Conservation (phyloP, 371 early-diverging fungal species). For the Coemansia linderi region DNA sequence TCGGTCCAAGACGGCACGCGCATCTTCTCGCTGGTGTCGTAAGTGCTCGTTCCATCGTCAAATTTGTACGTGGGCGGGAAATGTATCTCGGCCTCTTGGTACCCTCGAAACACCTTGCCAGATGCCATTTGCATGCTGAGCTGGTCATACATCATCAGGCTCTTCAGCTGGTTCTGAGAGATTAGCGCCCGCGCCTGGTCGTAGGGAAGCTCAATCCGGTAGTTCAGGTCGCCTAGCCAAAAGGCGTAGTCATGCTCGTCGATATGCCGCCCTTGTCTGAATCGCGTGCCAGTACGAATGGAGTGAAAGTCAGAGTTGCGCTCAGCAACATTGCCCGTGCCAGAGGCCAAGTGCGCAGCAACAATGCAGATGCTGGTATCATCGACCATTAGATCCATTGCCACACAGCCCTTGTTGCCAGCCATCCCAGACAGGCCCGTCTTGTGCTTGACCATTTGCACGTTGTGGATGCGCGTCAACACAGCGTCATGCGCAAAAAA, state of each 20-base stretch:
- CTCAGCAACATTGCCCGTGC: slow-evolving; percentile 77
- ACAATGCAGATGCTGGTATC: slow-evolving; percentile 89
- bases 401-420: slow-evolving; percentile 89
- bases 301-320: slow-evolving; percentile 84
- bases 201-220: slow-evolving; percentile 73
- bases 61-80: slow-evolving; percentile 91
- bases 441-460: slow-evolving; percentile 81
- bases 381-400: slow-evolving; percentile 78
- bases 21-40: slow-evolving; percentile 78
- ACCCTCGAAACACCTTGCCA: slow-evolving; percentile 67
- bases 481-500: slow-evolving; percentile 74
- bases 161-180: slow-evolving; percentile 52
- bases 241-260: slow-evolving; percentile 63
- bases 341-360: slow-evolving; percentile 93
- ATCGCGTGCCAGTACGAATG: slow-evolving; percentile 72
- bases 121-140: slow-evolving; percentile 65
- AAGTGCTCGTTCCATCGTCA: slow-evolving; percentile 60
- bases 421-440: slow-evolving; percentile 82
- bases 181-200: slow-evolving; percentile 64
- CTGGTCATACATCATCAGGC: slow-evolving; percentile 59
- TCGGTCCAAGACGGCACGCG: slow-evolving; percentile 92
- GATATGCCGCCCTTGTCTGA: slow-evolving; percentile 69
- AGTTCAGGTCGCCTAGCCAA: slow-evolving; percentile 97
- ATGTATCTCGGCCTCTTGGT: slow-evolving; percentile 73
- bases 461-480: slow-evolving; percentile 74